These are phyloP conservation scores for Ustilago tritici DNA, from an alignment of 1,284 basidiomycete species.

Conservation along the genomic window DNA sequence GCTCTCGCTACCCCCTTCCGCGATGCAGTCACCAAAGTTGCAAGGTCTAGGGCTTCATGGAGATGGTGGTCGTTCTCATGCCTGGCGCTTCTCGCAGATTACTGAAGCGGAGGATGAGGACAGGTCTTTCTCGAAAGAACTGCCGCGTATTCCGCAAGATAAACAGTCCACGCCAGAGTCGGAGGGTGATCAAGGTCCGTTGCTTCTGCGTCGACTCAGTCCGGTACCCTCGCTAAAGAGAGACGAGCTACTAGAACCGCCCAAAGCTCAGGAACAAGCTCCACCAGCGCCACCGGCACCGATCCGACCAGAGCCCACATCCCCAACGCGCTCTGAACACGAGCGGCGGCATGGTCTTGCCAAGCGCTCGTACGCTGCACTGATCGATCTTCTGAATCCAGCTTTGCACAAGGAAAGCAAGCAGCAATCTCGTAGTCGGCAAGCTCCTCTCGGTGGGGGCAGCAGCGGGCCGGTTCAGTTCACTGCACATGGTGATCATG, in stretches of 20 bases:
- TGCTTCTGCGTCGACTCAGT: slow-evolving; percentile 8
- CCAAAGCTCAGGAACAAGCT: background rate
- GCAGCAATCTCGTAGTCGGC: slow-evolving; percentile 15
- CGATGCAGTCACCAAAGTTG: slow-evolving; percentile 18
- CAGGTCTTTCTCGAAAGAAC: slow-evolving; percentile 36
- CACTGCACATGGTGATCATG: slow-evolving; percentile 28
- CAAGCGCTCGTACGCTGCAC: slow-evolving; percentile 46
- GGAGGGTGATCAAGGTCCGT: slow-evolving; percentile 28
- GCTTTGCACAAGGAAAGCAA: slow-evolving; percentile 40
- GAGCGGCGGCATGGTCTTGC: slow-evolving; percentile 41
- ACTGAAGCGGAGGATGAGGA: slow-evolving; percentile 48
- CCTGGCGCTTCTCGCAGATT: slow-evolving; percentile 49
- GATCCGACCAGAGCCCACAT: slow-evolving; percentile 5
- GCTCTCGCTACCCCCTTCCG: slow-evolving; percentile 18
- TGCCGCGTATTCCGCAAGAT: slow-evolving; percentile 18
- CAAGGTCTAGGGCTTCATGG: slow-evolving; percentile 27
- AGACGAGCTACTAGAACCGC: background rate
- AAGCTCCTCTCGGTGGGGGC: slow-evolving; percentile 10
- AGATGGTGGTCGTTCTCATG: slow-evolving; percentile 7
- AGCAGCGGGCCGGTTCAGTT: slow-evolving; percentile 6
- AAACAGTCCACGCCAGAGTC: slow-evolving; percentile 9
- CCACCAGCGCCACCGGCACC: background rate
- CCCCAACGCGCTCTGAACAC: slow-evolving; percentile 20
- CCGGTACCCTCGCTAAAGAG: slow-evolving; percentile 6
- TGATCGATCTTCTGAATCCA: slow-evolving; percentile 49